A percentile compares a stretch with the other conserved stretches of the same genome.
phyloP scores from a whole-genome alignment of 495 filamentous ascomycete genomes.

The Neurospora sublineolata region DNA sequence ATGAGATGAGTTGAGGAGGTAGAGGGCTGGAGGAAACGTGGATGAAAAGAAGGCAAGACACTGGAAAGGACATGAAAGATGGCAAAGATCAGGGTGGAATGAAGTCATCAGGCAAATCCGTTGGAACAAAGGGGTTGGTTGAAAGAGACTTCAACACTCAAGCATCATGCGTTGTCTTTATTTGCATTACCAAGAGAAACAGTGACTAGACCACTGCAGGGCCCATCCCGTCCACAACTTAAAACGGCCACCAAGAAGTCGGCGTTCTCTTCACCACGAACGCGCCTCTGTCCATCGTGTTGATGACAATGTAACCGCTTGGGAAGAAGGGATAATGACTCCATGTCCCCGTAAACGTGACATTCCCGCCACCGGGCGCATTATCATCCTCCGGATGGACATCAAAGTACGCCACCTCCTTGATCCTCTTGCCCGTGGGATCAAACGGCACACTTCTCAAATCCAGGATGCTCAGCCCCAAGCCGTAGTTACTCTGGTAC shows the following conservation, averaged over 20 bases:
- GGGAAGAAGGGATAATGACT: slow-evolving; percentile 39
- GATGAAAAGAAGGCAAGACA: neutral
- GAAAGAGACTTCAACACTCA: neutral
- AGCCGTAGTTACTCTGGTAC: slow-evolving; percentile 44
- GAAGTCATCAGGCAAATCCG: neutral
- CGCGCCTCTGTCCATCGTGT: slow-evolving; percentile 43
- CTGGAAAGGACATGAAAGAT: neutral
- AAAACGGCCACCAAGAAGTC: neutral
- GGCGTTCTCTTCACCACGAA: slow-evolving; percentile 33
- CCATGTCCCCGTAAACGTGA: slow-evolving; percentile 44
- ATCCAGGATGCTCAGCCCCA: slow-evolving; percentile 41
- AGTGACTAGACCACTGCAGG: neutral
- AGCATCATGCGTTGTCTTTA: neutral
- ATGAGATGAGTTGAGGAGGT: neutral
- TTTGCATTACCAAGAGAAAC: neutral
- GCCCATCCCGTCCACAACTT: neutral
- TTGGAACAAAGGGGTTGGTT: neutral
- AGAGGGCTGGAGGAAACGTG: neutral
- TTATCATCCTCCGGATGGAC: slow-evolving; percentile 43
- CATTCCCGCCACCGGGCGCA: slow-evolving; percentile 20
- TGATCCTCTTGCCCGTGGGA: slow-evolving; percentile 23
- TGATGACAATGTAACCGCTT: slow-evolving; percentile 41
- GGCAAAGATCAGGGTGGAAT: neutral
- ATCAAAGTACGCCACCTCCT: slow-evolving; percentile 43
- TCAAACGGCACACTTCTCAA: slow-evolving; percentile 30